Evolutionary conservation across 208 protist genomes (phyloP).

Genomic region (Leishmania amazonensis): DNA sequence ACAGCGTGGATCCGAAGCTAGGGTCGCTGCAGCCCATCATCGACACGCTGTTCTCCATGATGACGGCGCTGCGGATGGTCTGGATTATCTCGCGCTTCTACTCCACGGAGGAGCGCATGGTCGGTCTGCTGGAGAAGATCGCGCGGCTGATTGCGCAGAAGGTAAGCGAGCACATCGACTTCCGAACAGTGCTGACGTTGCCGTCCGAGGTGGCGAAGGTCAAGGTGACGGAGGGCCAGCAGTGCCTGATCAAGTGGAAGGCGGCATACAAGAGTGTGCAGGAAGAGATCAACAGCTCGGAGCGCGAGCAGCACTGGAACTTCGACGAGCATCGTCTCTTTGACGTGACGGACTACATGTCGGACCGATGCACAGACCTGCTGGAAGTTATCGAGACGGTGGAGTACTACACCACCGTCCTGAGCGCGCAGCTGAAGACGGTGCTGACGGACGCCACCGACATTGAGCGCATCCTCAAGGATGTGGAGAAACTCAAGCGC

Average conservation of each 20-base stretch:
- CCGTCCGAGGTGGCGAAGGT: constrained; percentile 71
- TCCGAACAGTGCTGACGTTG: constrained; percentile 87
- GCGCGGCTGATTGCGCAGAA: constrained; percentile 96
- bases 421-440: constrained; percentile 96
- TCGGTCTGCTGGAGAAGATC: constrained; percentile 97
- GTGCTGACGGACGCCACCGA: constrained; percentile 96
- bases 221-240: constrained; percentile 91
- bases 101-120: constrained; percentile 98
- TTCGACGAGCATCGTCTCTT: constrained; percentile 98
- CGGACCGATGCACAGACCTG: constrained; percentile 94
- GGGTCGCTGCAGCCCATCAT: constrained; percentile 94
- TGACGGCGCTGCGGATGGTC: constrained; percentile 99
- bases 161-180: constrained; percentile 94
- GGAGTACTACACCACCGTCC: constrained; percentile 96
- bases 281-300: constrained; percentile 96
- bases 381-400: constrained; percentile 94
- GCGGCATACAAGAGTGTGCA: constrained; percentile 93
- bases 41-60: constrained; percentile 98
- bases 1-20: constrained; percentile 77
- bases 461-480: constrained; percentile 95
- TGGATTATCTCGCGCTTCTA: constrained; percentile 99
- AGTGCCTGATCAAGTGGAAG: constrained; percentile 96
- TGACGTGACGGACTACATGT: constrained; percentile 98
- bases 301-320: constrained; percentile 97
- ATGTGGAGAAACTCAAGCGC: constrained; percentile 94